Percentiles rank a stretch among this genome's conserved stretches.
phyloP scores from a whole-genome alignment of 129 eudicot genomes.

The Oenanthe sinensis region DNA sequence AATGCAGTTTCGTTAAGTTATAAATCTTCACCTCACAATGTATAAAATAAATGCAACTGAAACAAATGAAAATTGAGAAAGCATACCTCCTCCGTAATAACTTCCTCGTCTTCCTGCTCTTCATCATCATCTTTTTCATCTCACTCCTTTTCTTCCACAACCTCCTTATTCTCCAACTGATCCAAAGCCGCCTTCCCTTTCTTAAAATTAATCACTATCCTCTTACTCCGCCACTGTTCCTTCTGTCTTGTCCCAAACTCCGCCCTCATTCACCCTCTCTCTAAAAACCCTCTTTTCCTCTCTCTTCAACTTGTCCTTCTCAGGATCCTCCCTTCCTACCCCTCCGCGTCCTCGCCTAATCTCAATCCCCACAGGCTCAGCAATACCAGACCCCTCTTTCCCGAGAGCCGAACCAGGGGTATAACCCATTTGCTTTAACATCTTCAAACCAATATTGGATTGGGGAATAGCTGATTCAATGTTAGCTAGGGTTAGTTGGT shows the following conservation, averaged over 20 bases:
- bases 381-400: conserved; percentile 61
- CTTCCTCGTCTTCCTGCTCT: conserved; percentile 75
- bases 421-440: conserved; percentile 89
- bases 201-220: conserved; percentile 43
- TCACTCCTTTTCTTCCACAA: conserved; percentile 39
- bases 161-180: conserved; percentile 84
- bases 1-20: not conserved
- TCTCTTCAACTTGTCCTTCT: conserved; percentile 53
- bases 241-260: conserved; percentile 72
- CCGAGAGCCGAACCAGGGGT: conserved; percentile 84
- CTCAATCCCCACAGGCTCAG: conserved; percentile 66
- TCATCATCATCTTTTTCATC: conserved; percentile 29
- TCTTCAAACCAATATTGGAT: conserved; percentile 82
- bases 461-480: conserved; percentile 69
- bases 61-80: not conserved
- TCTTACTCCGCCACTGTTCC: conserved; percentile 65
- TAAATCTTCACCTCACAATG: not conserved
- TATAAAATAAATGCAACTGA: not conserved
- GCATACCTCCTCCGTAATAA: conserved; percentile 77
- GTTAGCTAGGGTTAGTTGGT: conserved; percentile 55
- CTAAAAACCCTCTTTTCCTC: conserved; percentile 43
- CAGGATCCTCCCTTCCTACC: conserved; percentile 67
- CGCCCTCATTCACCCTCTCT: conserved; percentile 45
- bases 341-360: conserved; percentile 83
- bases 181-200: conserved; percentile 81